Base-by-base conservation (phyloP, 345 rosid species). In the Carallia pectinifolia region DNA sequence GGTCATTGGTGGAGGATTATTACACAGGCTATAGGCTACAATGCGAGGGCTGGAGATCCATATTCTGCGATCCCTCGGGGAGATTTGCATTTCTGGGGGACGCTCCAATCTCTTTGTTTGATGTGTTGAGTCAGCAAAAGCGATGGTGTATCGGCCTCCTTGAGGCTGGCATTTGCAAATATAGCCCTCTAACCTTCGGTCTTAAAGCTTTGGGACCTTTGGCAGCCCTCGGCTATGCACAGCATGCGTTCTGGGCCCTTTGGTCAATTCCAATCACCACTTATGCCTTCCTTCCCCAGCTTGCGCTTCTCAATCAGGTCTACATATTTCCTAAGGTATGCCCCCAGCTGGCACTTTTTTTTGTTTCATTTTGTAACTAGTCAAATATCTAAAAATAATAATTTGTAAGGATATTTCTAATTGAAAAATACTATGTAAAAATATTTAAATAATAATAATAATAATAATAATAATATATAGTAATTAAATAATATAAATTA, bases 1-100 rank as follows among this genome's bases (percentile, higher is more conserved):
- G 97, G 0, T 85, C 97, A 1, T 56, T 93, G 50, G 90, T 86
- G 16, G 97, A 93, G 78, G 95, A 90, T 74, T 84, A 50, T 61
- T 84, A 71, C 76, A 89, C 98, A 8, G 87, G 91, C 0, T 87
- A 73, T 58, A 58, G 27, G 12, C 76, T 92, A 31, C 85, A 87
- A 0, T 81, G 96, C 71, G 88, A 88, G 65, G 95, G 93, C 6
- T 92, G 97, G 98, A 84, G 64, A 61, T 69, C 93, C 4, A 6
- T 77, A 2, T 87, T 86, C 53, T 89, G 95, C 75, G 54, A 74
- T 59, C 97, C 97, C 0, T n/a, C n/a, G n/a, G 64, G 74, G 3
- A 86, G 87, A 69, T 69, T 82, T 0, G 91, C 95, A 15, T 92
- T 90, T 71, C 44, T 76, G 0, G 98, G 91, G 29, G 88, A 87